Conservation (phyloP, 768 basidiomycete genomes). For the Gloeophyllum trabeum region DNA sequence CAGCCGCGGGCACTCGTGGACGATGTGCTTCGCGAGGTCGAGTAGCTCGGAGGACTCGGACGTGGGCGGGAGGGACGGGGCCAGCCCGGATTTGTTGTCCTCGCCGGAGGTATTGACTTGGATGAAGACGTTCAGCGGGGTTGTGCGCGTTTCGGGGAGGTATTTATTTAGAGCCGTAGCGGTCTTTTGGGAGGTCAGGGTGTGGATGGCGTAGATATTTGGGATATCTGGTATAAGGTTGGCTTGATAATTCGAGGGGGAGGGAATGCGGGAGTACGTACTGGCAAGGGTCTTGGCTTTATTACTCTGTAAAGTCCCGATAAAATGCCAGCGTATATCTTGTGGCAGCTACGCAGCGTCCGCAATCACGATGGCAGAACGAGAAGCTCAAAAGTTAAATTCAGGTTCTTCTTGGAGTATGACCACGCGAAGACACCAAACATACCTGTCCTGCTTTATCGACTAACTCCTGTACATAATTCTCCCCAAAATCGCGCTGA, state of each 20-base stretch:
- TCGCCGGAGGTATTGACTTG: slow-evolving; percentile 98
- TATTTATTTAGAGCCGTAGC: slow-evolving; percentile 73
- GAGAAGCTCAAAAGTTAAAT: neutral
- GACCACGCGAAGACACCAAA: slow-evolving; percentile 4
- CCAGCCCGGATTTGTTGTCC: slow-evolving; percentile 77
- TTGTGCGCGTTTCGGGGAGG: slow-evolving; percentile 39
- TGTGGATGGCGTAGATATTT: slow-evolving; percentile 82
- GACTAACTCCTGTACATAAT: slow-evolving; percentile 89
- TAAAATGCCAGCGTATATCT: slow-evolving; percentile 95
- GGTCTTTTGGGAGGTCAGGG: slow-evolving; percentile 69
- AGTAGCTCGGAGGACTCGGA: slow-evolving; percentile 37
- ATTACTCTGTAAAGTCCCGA: slow-evolving; percentile 88
- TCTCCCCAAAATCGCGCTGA: slow-evolving; percentile 93
- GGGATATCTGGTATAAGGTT: slow-evolving; percentile 50
- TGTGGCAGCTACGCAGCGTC: slow-evolving; percentile 51
- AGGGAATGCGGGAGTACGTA: slow-evolving; percentile 20
- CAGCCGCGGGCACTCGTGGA: slow-evolving; percentile 63
- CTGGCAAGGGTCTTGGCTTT: slow-evolving; percentile 85
- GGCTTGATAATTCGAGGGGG: neutral
- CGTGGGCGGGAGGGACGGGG: slow-evolving; percentile 38
- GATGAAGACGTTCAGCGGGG: slow-evolving; percentile 70
- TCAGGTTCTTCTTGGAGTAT: neutral
- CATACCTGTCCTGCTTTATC: slow-evolving; percentile 71
- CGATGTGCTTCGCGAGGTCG: slow-evolving; percentile 58
- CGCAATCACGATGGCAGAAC: neutral